Evolutionary conservation across 768 basidiomycete genomes (phyloP), one percentile per base, ranked within the genome.

Genomic region (Kondoa malvinella): DNA sequence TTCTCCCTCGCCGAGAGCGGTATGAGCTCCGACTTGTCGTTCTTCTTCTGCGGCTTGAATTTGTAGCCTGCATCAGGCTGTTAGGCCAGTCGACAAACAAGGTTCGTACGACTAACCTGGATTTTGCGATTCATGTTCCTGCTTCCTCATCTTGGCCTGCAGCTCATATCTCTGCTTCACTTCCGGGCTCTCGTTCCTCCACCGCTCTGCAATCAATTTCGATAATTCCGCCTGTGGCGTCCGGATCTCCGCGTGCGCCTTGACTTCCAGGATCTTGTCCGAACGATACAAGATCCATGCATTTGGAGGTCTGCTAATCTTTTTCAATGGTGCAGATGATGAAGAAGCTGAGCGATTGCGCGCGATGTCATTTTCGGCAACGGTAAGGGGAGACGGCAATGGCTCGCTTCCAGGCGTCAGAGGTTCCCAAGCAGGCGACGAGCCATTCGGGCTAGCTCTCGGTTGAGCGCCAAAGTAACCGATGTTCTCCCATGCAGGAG

Each of bases 281-380:
- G 85, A 83, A 56, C 88, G 83, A 76, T 87, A 90, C 17, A 89
- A 71, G 68, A 90, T 89, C 87, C 87, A 90, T 0, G 88, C 84
- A 74, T 89, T 90, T 8, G 85, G 83, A 2, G 88, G 88, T 0
- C 88, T 81, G 14, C 86, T n/a, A 30, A 67, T 68, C n/a, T n/a
- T n/a, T n/a, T n/a, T n/a, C n/a, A n/a, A n/a, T n/a, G n/a, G n/a
- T n/a, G n/a, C n/a, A n/a, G n/a, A n/a, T n/a, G n/a, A n/a, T n/a
- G n/a, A n/a, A n/a, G n/a, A n/a, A n/a, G n/a, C n/a, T n/a, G n/a
- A n/a, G n/a, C n/a, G n/a, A n/a, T n/a, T n/a, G n/a, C n/a, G n/a
- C n/a, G n/a, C n/a, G n/a, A n/a, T n/a, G n/a, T n/a, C n/a, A n/a
- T n/a, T n/a, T n/a, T n/a, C n/a, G n/a, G n/a, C n/a, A n/a, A n/a